These are phyloP conservation scores for Ceratocystis diversiconidia DNA, from an alignment of 2,329 filamentous ascomycete genomes.

Conservation along the genomic window DNA sequence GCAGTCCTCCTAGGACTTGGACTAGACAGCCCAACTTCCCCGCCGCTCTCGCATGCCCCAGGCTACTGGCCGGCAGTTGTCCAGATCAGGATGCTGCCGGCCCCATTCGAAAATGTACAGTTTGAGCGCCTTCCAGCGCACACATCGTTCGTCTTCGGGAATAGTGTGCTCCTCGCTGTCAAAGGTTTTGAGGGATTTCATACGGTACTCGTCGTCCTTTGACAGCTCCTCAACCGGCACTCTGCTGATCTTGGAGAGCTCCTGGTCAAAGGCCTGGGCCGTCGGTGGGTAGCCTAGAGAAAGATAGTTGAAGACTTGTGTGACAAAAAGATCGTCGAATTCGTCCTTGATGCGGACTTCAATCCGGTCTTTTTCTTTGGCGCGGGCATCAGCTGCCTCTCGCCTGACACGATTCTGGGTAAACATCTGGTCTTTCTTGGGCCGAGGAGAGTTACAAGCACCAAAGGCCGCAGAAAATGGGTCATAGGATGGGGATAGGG, in stretches of 20 bases:
- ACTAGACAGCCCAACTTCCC: conserved; percentile 58
- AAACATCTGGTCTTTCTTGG: conserved; percentile 9
- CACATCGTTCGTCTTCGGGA: conserved; percentile 33
- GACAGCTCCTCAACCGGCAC: conserved; percentile 56
- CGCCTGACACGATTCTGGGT: conserved; percentile 1
- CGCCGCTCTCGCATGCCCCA: conserved; percentile 55
- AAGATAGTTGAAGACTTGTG: conserved; percentile 94
- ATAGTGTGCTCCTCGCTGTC: conserved; percentile 27
- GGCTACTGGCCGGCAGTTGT: conserved; percentile 39
- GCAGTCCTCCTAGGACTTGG: not conserved
- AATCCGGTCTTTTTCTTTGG: conserved; percentile 33
- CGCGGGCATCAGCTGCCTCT: conserved; percentile 2
- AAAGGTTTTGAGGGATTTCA: conserved; percentile 60
- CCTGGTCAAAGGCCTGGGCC: conserved; percentile 68
- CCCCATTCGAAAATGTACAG: conserved; percentile 84
- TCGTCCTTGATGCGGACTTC: conserved; percentile 45
- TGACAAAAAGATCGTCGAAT: conserved; percentile 73
- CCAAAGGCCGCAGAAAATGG: conserved; percentile 30
- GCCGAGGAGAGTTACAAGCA: not conserved
- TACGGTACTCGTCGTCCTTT: conserved; percentile 48
- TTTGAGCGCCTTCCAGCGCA: conserved; percentile 71
- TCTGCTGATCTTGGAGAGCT: conserved; percentile 67
- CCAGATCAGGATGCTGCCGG: conserved; percentile 64
- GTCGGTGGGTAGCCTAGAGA: conserved; percentile 82
- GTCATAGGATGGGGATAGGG: conserved; percentile 23